Evolutionary conservation across 2,329 filamentous ascomycete species (phyloP), one percentile per base, ranked within the genome.

Genomic region (Akanthomyces lecanii): DNA sequence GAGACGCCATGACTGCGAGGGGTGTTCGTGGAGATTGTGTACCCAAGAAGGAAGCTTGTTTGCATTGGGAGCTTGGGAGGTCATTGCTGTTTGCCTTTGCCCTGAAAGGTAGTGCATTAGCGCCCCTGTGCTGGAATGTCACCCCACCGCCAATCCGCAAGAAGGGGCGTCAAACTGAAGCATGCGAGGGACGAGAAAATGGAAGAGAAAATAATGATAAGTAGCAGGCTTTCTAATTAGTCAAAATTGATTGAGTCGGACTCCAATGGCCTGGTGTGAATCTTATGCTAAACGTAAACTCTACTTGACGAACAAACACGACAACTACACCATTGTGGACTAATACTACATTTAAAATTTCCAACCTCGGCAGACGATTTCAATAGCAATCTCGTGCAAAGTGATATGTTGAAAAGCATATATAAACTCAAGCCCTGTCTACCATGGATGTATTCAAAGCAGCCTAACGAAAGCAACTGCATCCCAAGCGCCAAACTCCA

Each of bases 1-100:
- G 68, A 8, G 79, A 78, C 53, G 79, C 78, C 78, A 80, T 81
- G 62, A 51, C 68, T 21, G 52, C 16, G 33, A 3, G n/a, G 25
- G 23, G 28, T 25, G 14, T 18, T 40, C 5, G 36, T 10, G 12
- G n/a, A 50, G 33, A 30, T 44, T 10, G 30, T 57, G 52, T n/a
- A 21, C 21, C 21, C 1, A 44, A 30, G 30, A 50, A 30, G 18
- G 25, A 12, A 23, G 28, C 42, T 25, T 16, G 40, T 28, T 56
- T 38, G 25, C 7, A n/a, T 18, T 55, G 21, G 40, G 8, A 45
- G 50, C 25, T 33, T 51, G 14, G 7, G 50, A 61, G 3, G 57
- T 52, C 18, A 44, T 23, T 61, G 50, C 48, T 54, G 40, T 30
- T 54, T 45, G 54, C 48, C 14, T 30, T 54, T n/a, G 28, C n/a